Percentiles rank a stretch among this genome's conserved stretches.
These are phyloP conservation scores for Globisporangium nodosum DNA, from an alignment of 352 stramenopile genomes.

Conservation along the genomic window DNA sequence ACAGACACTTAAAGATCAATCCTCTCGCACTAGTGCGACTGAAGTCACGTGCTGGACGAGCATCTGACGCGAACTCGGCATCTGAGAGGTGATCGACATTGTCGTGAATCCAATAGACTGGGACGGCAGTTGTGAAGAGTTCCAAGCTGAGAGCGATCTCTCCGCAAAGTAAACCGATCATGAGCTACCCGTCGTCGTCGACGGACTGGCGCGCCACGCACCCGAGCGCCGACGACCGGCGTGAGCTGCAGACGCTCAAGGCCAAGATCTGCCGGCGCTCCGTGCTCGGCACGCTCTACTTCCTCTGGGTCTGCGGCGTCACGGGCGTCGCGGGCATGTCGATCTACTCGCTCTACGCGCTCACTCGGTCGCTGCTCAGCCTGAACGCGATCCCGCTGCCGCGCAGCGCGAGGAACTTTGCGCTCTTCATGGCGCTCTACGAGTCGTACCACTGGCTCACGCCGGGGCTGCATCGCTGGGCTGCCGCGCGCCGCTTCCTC, in stretches of 20 bases:
- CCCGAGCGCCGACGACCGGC: conserved; percentile 17
- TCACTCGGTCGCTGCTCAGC: conserved; percentile 13
- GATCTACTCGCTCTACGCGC: conserved; percentile 19
- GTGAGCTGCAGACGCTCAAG: conserved; percentile 17
- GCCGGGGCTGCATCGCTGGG: conserved; percentile 25
- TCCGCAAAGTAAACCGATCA: background rate
- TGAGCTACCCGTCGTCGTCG: background rate
- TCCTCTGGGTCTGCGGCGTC: conserved; percentile 27
- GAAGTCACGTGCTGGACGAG: no score
- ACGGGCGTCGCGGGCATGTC: conserved; percentile 15
- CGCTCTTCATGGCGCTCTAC: conserved; percentile 35
- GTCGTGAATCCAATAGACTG: no score
- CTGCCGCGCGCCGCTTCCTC: conserved; percentile 13
- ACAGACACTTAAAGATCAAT: no score
- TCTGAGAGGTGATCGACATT: no score
- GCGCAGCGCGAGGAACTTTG: conserved; percentile 18
- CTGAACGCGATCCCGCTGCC: conserved; percentile 8
- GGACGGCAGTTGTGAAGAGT: no score
- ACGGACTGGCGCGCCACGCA: background rate
- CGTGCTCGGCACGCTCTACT: conserved; percentile 29
- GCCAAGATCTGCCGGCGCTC: conserved; percentile 23
- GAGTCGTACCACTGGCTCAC: conserved; percentile 35
- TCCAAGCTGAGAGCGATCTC: no score
- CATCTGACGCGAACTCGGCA: no score
- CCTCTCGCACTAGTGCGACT: no score